Base-by-base conservation (phyloP, 2,329 filamentous ascomycete species). In the Xylariaceae sp. region DNA sequence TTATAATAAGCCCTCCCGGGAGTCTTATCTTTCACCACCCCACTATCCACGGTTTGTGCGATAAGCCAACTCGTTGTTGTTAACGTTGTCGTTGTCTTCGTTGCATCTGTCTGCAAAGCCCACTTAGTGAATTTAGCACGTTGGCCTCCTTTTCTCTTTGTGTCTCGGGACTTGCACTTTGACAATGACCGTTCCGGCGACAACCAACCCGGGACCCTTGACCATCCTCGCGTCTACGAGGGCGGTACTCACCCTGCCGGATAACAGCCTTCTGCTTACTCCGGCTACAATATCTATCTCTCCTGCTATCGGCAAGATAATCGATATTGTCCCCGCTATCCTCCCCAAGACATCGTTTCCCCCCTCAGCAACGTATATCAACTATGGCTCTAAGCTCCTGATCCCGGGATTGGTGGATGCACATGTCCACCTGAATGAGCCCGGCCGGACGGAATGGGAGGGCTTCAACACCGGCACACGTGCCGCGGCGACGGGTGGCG, bases 341-440 rank as follows among this genome's bases (percentile, higher is more conserved):
- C 80, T 96, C n/a, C 89, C 91, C 1, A 71, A 77, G n/a, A 83
- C 84, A 5, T 82, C 85, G 42, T 97, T 98, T 72, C 89, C 92
- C 1, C 70, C 81, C 0, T 85, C 84, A 40, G 87, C 88, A 7
- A 79, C 81, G 5, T 98, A 98, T 74, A 82, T 85, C 64, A 88
- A 99, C 78, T 87, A 96, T 76, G 91, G 89, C 20, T 91, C 93
- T 10, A 84, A 88, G 73, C 82, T 98, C 45, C 79, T 99, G 40
- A 81, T 98, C 32, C 95, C 95, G 0, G 95, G 95, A 19, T 81
- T 99, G 26, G 93, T 99, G 18, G 95, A 99, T 73, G 93, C 95
- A 37, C 95, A 99, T 73, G 95, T 99, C 40, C 95, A 99, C 77
- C 85, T 98, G 66, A 98, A 98, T 70, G 95, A 99, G 77, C 95